These are phyloP conservation scores for Hymenoscyphus scutula DNA, from an alignment of 2,329 filamentous ascomycete genomes.

Conservation along the genomic window DNA sequence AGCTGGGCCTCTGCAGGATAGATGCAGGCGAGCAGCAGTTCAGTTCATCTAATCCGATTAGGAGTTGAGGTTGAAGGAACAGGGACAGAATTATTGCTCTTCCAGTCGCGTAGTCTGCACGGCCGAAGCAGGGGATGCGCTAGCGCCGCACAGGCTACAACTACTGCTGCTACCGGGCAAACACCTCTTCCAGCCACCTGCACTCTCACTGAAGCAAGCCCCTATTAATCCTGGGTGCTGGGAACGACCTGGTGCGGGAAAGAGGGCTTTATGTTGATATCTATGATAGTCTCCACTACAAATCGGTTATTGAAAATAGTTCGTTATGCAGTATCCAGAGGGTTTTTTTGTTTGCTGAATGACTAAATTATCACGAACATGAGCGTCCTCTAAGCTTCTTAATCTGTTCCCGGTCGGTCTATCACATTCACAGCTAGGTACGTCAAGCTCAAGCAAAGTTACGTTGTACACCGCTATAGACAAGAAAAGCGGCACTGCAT, in stretches of 20 bases:
- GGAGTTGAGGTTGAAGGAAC: slow-evolving; percentile 6
- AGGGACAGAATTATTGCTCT: slow-evolving; percentile 9
- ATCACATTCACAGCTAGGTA: no score
- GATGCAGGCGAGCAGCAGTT: slow-evolving; percentile 7
- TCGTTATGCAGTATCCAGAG: no score
- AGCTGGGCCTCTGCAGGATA: slow-evolving; percentile 18
- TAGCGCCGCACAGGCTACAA: not conserved
- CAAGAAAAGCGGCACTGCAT: no score
- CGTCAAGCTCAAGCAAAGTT: no score
- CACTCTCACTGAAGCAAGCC: not conserved
- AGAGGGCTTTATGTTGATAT: not conserved
- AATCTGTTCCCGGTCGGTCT: no score
- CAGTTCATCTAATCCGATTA: slow-evolving; percentile 1
- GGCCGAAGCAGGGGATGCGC: not conserved
- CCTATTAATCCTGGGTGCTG: not conserved
- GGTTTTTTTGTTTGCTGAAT: no score
- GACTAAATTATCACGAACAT: no score
- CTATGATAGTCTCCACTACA: no score
- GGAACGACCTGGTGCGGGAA: not conserved
- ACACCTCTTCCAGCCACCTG: not conserved
- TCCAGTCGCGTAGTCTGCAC: slow-evolving; percentile 5
- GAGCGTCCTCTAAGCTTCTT: no score
- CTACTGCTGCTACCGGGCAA: not conserved
- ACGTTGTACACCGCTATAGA: no score
- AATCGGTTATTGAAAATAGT: no score